Percentiles rank a stretch among this genome's conserved stretches.
Conservation (phyloP, 2,329 filamentous ascomycete genomes). For the Aspergillus spinulosporus region DNA sequence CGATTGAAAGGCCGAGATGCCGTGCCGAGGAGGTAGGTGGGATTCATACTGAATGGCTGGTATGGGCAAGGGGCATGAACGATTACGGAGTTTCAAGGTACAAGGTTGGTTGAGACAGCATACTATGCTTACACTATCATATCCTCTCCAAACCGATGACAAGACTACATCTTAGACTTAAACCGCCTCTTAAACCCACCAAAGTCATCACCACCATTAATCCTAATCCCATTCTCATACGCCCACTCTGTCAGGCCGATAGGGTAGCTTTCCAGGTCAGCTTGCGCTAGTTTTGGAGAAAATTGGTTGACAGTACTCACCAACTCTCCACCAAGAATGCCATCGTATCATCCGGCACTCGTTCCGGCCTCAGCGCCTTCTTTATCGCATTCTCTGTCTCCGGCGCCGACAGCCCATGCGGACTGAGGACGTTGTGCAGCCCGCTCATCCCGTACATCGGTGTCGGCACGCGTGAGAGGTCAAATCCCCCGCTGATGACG, state of each 20-base stretch:
- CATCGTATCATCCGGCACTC: slow-evolving; percentile 9
- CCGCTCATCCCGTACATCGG: slow-evolving; percentile 10
- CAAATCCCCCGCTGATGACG: slow-evolving; percentile 8
- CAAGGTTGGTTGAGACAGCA: too few relatives aligned
- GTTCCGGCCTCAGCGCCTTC: slow-evolving; percentile 5
- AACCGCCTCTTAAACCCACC: slow-evolving; percentile 9
- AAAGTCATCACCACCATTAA: slow-evolving; percentile 1
- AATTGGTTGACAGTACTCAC: neutral
- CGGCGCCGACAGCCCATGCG: slow-evolving; percentile 3
- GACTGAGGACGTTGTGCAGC: slow-evolving; percentile 3
- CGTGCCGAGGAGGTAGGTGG: neutral
- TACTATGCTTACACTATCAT: too few relatives aligned
- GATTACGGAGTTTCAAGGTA: neutral
- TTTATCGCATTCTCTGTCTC: slow-evolving; percentile 8
- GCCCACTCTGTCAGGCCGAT: slow-evolving; percentile 12
- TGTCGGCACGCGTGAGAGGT: slow-evolving; percentile 1
- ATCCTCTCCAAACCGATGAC: too few relatives aligned
- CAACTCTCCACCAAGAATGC: slow-evolving; percentile 10
- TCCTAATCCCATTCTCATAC: slow-evolving; percentile 7
- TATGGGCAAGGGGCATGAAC: too few relatives aligned
- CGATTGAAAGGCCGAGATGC: neutral
- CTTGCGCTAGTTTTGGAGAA: too few relatives aligned
- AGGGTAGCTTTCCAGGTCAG: slow-evolving; percentile 1
- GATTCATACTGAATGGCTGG: too few relatives aligned
- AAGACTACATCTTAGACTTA: slow-evolving; percentile 8